A percentile compares a stretch with the other conserved stretches of the same genome.
Evolutionary conservation across 345 rosid species (phyloP).

Genomic region (Arabis hirsuta): DNA sequence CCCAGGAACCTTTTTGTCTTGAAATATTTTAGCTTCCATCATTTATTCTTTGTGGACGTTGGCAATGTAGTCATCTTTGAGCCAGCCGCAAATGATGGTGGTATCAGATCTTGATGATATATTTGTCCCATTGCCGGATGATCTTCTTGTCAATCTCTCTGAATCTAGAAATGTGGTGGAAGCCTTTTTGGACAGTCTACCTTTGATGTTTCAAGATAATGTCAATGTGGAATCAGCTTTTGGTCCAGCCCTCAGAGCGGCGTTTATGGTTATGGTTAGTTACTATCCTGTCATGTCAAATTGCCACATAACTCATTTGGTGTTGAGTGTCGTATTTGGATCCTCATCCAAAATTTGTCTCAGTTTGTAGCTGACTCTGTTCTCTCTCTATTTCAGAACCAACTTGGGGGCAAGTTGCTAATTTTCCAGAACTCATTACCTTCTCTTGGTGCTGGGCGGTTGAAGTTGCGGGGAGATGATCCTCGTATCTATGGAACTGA

Average conservation of each 20-base stretch:
- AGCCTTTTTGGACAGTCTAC: conserved; percentile 88
- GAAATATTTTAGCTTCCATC: conserved; percentile 7
- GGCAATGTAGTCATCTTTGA: conserved; percentile 83
- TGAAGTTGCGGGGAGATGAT: conserved; percentile 97
- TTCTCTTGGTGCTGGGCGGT: conserved; percentile 92
- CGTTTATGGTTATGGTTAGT: conserved; percentile 95
- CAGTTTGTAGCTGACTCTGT: conserved; percentile 32
- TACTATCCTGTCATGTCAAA: conserved; percentile 24
- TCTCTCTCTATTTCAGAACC: conserved; percentile 59
- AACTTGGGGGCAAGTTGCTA: conserved; percentile 93
- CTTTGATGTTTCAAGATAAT: conserved; percentile 92
- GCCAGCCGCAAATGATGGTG: conserved; percentile 99
- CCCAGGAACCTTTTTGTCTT: conserved; percentile 19
- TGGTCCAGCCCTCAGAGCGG: conserved; percentile 97
- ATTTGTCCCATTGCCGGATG: conserved; percentile 93
- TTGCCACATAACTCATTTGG: not conserved
- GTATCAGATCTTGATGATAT: conserved; percentile 95
- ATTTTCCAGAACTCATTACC: conserved; percentile 94
- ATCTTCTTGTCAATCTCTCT: conserved; percentile 97
- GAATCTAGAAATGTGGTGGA: conserved; percentile 95
- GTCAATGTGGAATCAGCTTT: conserved; percentile 94
- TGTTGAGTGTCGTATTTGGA: conserved; percentile 6
- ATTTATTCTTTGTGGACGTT: conserved; percentile 33
- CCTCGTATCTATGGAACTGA: conserved; percentile 94
- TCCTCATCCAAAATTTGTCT: conserved; percentile 13